A percentile compares a stretch with the other conserved stretches of the same genome.
phyloP scores from a whole-genome alignment of 108 stramenopile species.

The Nitzschia putrida region DNA sequence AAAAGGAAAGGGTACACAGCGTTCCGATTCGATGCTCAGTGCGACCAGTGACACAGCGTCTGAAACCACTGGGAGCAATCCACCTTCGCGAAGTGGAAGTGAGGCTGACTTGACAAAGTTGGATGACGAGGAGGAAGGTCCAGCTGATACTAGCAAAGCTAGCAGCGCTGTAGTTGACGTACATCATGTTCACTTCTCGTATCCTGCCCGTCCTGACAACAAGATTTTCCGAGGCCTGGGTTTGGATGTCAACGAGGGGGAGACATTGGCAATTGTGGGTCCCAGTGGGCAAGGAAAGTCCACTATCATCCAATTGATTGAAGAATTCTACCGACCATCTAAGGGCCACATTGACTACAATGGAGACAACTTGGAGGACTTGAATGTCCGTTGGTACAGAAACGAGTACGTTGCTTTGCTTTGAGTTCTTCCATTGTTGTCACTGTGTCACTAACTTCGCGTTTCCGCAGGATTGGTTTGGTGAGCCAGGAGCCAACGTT shows the following conservation, averaged over 20 bases:
- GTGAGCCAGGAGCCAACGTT: slow-evolving; percentile 74
- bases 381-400: slow-evolving; percentile 76
- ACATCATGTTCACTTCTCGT: slow-evolving; percentile 70
- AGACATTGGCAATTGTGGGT: slow-evolving; percentile 77
- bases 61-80: slow-evolving; percentile 12
- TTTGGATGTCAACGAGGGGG: slow-evolving; percentile 51
- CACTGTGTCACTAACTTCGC: neutral
- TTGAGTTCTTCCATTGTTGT: neutral
- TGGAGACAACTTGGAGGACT: slow-evolving; percentile 61
- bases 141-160: neutral
- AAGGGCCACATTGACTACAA: slow-evolving; percentile 64
- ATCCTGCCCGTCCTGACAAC: slow-evolving; percentile 70
- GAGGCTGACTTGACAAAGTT: neutral
- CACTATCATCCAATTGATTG: slow-evolving; percentile 45
- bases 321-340: slow-evolving; percentile 73
- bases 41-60: neutral
- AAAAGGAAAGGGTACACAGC: slow-evolving; percentile 8
- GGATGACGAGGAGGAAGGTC: neutral
- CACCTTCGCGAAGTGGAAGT: slow-evolving; percentile 13
- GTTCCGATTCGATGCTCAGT: neutral
- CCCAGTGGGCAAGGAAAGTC: slow-evolving; percentile 50
- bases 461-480: slow-evolving; percentile 53
- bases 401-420: slow-evolving; percentile 29
- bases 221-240: slow-evolving; percentile 53
- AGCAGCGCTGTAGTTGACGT: slow-evolving; percentile 28